A percentile compares a stretch with the other conserved stretches of the same genome.
phyloP scores from a whole-genome alignment of 208 protist species.

The Leishmania turanica region DNA sequence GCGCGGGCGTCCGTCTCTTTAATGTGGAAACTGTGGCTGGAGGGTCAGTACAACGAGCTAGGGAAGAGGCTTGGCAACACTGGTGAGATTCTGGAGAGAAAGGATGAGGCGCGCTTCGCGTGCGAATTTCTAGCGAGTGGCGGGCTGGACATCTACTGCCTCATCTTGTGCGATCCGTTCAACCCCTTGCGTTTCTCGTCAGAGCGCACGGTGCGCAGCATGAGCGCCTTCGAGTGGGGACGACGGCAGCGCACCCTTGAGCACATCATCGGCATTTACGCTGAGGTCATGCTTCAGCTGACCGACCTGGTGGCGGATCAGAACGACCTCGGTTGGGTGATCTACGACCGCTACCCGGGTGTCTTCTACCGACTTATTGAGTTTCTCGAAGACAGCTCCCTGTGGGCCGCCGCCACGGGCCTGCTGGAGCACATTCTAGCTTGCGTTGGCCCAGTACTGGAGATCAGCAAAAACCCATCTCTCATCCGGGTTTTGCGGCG shows the following conservation, averaged over 20 bases:
- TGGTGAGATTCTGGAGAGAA: conserved; percentile 50
- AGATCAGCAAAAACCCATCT: conserved; percentile 63
- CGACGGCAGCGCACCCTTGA: conserved; percentile 17
- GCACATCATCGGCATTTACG: conserved; percentile 30
- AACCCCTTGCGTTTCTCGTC: conserved; percentile 24
- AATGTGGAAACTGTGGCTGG: conserved; percentile 32
- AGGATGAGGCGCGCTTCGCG: conserved; percentile 42
- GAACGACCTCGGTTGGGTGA: conserved; percentile 75
- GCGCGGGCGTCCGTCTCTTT: conserved; percentile 3
- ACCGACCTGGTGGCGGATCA: conserved; percentile 73
- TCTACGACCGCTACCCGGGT: conserved; percentile 79
- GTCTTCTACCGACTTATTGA: conserved; percentile 80
- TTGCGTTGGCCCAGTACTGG: conserved; percentile 72
- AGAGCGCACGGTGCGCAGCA: conserved; percentile 8
- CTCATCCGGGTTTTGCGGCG: conserved; percentile 58
- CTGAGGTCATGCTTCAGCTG: conserved; percentile 41
- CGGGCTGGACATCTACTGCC: conserved; percentile 71
- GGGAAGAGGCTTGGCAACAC: conserved; percentile 20
- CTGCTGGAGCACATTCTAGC: conserved; percentile 78
- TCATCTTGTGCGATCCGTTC: conserved; percentile 61
- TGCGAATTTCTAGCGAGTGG: conserved; percentile 65
- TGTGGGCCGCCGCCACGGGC: conserved; percentile 35
- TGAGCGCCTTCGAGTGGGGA: conserved; percentile 12
- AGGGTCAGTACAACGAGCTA: conserved; percentile 27
- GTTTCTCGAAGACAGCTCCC: conserved; percentile 42